Evolutionary conservation across 345 rosid species (phyloP), one percentile per base, ranked within the genome.

Genomic region (Heritiera littoralis): DNA sequence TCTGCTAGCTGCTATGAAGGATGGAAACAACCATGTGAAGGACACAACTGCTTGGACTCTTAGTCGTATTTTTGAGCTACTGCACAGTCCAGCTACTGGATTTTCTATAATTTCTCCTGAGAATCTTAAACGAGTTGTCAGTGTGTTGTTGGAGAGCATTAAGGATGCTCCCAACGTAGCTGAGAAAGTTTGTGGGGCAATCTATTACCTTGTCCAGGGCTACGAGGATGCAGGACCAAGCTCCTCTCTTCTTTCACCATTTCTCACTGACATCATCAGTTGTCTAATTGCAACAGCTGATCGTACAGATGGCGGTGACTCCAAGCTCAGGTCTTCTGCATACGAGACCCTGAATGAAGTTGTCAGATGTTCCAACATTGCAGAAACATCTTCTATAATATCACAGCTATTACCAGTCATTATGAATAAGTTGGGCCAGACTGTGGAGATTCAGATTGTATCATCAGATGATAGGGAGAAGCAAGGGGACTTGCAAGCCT

Each of bases 1-100:
- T 84, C 90, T 94, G 76, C 92, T 96, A 38, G 87, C 80, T 54
- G 92, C 97, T 55, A 92, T 89, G 89, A 90, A 83, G 82, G 98
- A 96, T 82, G 92, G 77, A 78, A 94, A 92, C 86, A 96, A 88
- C 77, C 98, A 96, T 61, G 99, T 96, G 80, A 91, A 91, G 84
- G 98, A 95, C 82, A 91, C 99, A 49, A 94, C 97, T 54, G 98
- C 98, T 11, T 95, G 98, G 99, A 89, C 99, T 69, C 92, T 96
- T 52, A 83, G 97, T 74, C 94, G 98, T 20, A 86, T 92, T 78
- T 96, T 96, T 84, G 98, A 96, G 91, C 85, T 96, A 77, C 78
- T 96, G 88, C 98, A 96, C 81, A 65, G 89, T 81, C 95, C 94
- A 63, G 87, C 94, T 51, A 78, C 65, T 74, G 97, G 93, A 9